Conservation (phyloP, 495 filamentous ascomycete genomes). For the Aspergillus panamensis region DNA sequence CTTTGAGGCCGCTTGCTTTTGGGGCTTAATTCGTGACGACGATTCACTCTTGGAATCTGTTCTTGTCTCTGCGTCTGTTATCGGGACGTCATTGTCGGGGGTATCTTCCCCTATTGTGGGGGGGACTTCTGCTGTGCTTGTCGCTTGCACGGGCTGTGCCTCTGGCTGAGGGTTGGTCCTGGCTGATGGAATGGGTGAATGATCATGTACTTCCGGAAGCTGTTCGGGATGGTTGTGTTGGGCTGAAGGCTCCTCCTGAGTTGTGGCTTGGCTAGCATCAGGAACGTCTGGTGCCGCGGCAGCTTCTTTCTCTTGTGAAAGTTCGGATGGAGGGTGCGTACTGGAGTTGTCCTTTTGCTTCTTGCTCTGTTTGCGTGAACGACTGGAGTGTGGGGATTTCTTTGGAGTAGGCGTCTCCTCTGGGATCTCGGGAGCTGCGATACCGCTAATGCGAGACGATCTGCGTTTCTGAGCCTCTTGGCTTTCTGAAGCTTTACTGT, state of each 20-base stretch:
- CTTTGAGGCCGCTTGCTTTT: not conserved
- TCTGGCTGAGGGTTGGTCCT: not conserved
- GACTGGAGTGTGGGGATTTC: slow-evolving; percentile 18
- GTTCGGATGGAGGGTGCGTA: slow-evolving; percentile 16
- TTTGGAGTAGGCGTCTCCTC: slow-evolving; percentile 15
- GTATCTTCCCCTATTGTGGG: not conserved
- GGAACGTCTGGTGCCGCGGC: not conserved
- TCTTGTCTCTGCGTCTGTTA: slow-evolving; percentile 8
- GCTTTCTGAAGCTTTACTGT: not conserved
- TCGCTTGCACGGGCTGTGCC: not conserved
- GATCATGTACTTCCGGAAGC: not conserved
- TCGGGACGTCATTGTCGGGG: slow-evolving; percentile 1
- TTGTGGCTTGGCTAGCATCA: not conserved
- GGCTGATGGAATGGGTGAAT: not conserved
- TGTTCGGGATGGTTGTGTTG: not conserved
- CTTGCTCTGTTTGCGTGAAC: slow-evolving; percentile 23
- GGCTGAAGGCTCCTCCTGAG: not conserved
- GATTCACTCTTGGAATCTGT: not conserved
- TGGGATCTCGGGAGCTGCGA: slow-evolving; percentile 13
- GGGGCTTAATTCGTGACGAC: not conserved
- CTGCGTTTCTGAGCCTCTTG: slow-evolving; percentile 24
- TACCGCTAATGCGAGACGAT: slow-evolving; percentile 27
- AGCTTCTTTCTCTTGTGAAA: not conserved
- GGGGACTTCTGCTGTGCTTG: not conserved
- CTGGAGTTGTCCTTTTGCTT: slow-evolving; percentile 6